Conservation (phyloP, 371 early-diverging fungal species). For the Apophysomyces elegans region DNA sequence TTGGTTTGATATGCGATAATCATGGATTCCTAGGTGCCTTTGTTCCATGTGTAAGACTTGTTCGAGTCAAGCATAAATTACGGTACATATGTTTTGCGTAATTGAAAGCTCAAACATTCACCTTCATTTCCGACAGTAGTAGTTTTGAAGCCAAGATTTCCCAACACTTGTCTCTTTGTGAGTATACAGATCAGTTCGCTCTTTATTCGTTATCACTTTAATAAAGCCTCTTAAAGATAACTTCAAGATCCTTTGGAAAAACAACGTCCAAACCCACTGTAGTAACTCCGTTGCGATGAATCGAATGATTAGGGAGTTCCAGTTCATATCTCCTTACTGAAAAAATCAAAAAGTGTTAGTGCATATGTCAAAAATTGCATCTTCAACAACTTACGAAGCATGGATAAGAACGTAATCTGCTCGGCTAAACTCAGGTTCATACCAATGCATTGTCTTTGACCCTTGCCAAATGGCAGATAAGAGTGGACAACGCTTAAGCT, state of each 20-base stretch:
- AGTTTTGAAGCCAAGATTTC: no score
- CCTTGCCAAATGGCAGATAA: conserved; percentile 52
- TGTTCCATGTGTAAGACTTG: no score
- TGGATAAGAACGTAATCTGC: conserved; percentile 20
- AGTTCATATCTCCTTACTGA: conserved; percentile 28
- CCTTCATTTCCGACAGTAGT: no score
- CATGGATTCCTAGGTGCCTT: no score
- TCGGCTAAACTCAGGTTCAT: conserved; percentile 32
- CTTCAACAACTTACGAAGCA: conserved; percentile 20
- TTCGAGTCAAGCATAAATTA: no score
- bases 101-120: no score
- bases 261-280: conserved; percentile 4
- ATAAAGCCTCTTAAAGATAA: conserved; percentile 11
- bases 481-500: conserved; percentile 9
- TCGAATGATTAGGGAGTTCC: conserved; percentile 20
- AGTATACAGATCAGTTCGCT: no score
- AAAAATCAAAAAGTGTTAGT: neutral
- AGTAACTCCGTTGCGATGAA: conserved; percentile 15
- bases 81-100: no score
- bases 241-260: conserved; percentile 4
- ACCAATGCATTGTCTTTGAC: conserved; percentile 30
- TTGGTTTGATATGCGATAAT: no score
- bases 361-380: neutral
- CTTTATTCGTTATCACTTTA: neutral
- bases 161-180: no score